A percentile compares a stretch with the other conserved stretches of the same genome.
phyloP scores from a whole-genome alignment of 306 rosid species.

The Parietaria judaica region DNA sequence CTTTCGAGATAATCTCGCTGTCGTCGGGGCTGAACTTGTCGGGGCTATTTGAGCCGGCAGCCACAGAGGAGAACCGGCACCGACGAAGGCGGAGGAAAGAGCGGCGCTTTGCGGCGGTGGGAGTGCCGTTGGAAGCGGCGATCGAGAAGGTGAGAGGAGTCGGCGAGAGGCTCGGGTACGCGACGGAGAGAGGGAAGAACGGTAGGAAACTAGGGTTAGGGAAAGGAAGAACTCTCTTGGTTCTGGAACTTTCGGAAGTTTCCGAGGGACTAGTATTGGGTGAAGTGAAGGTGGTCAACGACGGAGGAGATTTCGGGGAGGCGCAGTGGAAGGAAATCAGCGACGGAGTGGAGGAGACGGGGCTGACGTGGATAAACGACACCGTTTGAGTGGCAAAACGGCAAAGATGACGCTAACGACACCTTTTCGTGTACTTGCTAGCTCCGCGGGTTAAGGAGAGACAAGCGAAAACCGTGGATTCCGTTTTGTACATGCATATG shows the following conservation, averaged over 20 bases:
- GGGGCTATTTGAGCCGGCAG: conserved; percentile 50
- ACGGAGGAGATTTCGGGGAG: conserved; percentile 51
- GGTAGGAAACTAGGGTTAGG: conserved; percentile 44
- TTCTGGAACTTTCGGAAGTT: conserved; percentile 50
- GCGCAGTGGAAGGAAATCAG: conserved; percentile 46
- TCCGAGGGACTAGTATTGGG: conserved; percentile 33
- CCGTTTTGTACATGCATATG: background rate
- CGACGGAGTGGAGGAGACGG: conserved; percentile 41
- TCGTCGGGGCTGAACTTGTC: conserved; percentile 78
- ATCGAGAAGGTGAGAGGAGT: conserved; percentile 53
- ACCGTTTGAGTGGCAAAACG: background rate
- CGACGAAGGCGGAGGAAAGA: conserved; percentile 23
- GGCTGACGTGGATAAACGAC: conserved; percentile 45
- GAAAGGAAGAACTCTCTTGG: conserved; percentile 48
- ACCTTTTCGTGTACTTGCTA: background rate
- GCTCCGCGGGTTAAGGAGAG: no score
- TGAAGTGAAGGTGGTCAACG: conserved; percentile 47
- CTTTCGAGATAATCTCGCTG: conserved; percentile 85
- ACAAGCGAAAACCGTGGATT: background rate
- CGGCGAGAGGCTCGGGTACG: conserved; percentile 48
- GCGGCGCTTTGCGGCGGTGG: conserved; percentile 53
- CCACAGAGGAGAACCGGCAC: conserved; percentile 22
- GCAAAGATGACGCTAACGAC: background rate
- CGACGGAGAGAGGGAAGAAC: conserved; percentile 50
- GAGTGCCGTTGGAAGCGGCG: conserved; percentile 27